A percentile compares a stretch with the other conserved stretches of the same genome.
Evolutionary conservation across 2,329 filamentous ascomycete genomes (phyloP).

Genomic region (Xylariaceae sp.): DNA sequence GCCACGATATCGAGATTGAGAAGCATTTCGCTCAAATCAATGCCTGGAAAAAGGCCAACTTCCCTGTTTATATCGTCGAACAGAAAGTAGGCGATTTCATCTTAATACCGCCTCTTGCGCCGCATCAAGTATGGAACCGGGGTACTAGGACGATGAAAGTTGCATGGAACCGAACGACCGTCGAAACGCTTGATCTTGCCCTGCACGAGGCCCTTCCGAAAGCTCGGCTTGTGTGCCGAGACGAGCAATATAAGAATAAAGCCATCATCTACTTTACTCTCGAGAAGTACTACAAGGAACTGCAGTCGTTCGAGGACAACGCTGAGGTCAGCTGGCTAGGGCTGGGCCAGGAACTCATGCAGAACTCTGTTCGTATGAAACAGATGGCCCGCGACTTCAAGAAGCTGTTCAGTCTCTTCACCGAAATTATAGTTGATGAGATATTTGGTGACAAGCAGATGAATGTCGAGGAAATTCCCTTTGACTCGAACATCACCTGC

Average conservation of each 20-base stretch:
- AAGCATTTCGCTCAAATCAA: constrained; percentile 96
- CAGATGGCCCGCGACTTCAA: constrained; percentile 86
- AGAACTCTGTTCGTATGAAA: constrained; percentile 58
- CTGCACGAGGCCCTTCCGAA: constrained; percentile 87
- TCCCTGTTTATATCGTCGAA: constrained; percentile 91
- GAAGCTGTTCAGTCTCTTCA: constrained; percentile 78
- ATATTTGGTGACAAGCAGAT: constrained; percentile 79
- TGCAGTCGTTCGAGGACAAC: constrained; percentile 59
- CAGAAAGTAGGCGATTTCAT: constrained; percentile 92
- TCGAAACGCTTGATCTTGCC: constrained; percentile 87
- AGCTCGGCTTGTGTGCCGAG: constrained; percentile 88
- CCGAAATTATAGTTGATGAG: constrained; percentile 81
- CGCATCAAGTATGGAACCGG: constrained; percentile 98
- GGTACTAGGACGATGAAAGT: constrained; percentile 97
- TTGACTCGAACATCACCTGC: constrained; percentile 91
- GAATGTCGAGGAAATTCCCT: constrained; percentile 76
- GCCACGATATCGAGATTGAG: constrained; percentile 96
- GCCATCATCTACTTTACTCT: constrained; percentile 91
- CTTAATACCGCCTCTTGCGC: constrained; percentile 90
- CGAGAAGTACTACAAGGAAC: constrained; percentile 74
- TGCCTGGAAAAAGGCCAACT: constrained; percentile 93
- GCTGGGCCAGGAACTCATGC: constrained; percentile 51
- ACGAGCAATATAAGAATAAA: constrained; percentile 99
- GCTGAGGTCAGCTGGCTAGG: constrained; percentile 56
- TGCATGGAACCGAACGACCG: constrained; percentile 95